These are phyloP conservation scores for Fraxinus albicans DNA, from an alignment of 305 asterid species.

Conservation along the genomic window DNA sequence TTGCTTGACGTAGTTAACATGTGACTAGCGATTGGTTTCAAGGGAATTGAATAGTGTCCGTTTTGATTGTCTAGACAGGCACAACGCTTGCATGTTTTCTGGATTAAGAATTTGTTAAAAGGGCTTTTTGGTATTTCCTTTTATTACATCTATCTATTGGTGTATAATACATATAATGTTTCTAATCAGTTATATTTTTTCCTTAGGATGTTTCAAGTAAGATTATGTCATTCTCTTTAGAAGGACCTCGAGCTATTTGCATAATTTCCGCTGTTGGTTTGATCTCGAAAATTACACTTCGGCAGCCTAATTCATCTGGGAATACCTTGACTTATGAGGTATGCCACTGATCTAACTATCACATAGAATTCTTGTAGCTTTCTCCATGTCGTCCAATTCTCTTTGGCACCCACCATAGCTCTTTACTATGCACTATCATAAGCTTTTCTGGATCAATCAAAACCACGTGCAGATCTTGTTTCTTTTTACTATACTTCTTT, in stretches of 20 bases:
- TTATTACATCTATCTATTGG: neutral
- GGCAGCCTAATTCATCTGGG: constrained; percentile 47
- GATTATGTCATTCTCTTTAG: constrained; percentile 70
- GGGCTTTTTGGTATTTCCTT: neutral
- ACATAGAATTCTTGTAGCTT: neutral
- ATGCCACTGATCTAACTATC: neutral
- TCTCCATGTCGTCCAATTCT: neutral
- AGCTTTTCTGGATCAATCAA: neutral
- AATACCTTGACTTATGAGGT: constrained; percentile 88
- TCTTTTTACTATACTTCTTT: neutral
- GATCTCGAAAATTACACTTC: constrained; percentile 70
- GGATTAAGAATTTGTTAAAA: neutral
- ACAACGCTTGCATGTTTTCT: neutral
- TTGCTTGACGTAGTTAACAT: neutral
- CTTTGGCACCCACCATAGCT: neutral
- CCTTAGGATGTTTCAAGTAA: constrained; percentile 70
- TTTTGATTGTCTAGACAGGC: neutral
- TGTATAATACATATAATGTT: neutral
- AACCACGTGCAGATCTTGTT: neutral
- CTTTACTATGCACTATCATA: neutral
- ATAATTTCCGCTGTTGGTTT: constrained; percentile 73
- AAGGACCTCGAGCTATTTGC: constrained; percentile 86
- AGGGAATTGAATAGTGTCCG: neutral
- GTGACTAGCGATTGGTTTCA: neutral
- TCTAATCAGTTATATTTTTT: constrained; percentile 23